Base-by-base conservation (phyloP, 2,329 filamentous ascomycete genomes). In the Decorospora gaudefroyi region DNA sequence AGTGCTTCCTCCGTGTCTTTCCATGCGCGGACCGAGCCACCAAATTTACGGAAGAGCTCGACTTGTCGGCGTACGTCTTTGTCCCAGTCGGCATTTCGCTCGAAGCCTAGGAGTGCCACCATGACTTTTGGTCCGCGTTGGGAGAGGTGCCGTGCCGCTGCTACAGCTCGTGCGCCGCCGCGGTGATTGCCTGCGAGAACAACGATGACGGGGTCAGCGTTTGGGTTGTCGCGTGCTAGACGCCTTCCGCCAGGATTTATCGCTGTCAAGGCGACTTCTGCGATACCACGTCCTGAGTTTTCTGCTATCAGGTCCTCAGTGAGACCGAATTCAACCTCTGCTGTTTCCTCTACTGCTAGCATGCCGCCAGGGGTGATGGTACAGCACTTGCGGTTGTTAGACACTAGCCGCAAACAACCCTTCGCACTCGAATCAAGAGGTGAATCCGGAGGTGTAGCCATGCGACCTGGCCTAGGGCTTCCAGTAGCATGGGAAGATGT, bases 181-280 rank as follows among this genome's bases (percentile, higher is more conserved):
- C 90, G 90, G 70, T 96, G 92, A 69, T 96, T 97, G n/a, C 93
- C 92, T 0, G 89, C 91, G n/a, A 97, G 78, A 5, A 97, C 82
- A 15, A 95, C 83, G 35, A 86, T 76, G 5, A 82, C 79, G 0
- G 80, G 78, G 19, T 77, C 72, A 11, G 76, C 71, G 25, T 76
- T 72, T 34, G 75, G 72, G 36, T 72, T 66, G 10, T 72, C 64
- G 55, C 75, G 34, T 66, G 78, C 32, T 74, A 81, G 32, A 78
- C 77, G 69, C 74, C 82, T 64, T 78, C 81, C 35, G 78, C 84
- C 46, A 77, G 74, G 69, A 55, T 77, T 71, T 31, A 95, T 74
- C 8, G 88, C 82, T 35, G 77, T 79, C 40, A 95, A 77, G 0
- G 89, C 85, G 18, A 91, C 86, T 71, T 96, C 87, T 4, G 91